Evolutionary conservation across 176 grass and related monocot species (phyloP).

Genomic region (barley (Hordeum vulgare)): MorexV3_pseudomolecules_assembly NC_058523.1:480138951-480139450

Average conservation of each 20-base stretch:
- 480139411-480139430: too few relatives aligned
- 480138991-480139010: too few relatives aligned
- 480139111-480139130: conserved; percentile 35
- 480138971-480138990: too few relatives aligned
- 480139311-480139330: conserved; percentile 38
- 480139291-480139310: conserved; percentile 26
- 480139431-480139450: not conserved
- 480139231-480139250: not conserved
- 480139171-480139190: too few relatives aligned
- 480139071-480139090: not conserved
- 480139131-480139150: too few relatives aligned
- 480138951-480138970: too few relatives aligned
- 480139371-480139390: not conserved
- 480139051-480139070: too few relatives aligned
- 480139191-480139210: too few relatives aligned
- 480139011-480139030: too few relatives aligned
- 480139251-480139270: not conserved
- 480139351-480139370: not conserved
- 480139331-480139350: not conserved
- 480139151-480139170: too few relatives aligned
- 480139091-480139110: conserved; percentile 63
- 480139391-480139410: not conserved
- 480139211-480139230: too few relatives aligned
- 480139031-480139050: too few relatives aligned
- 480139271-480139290: conserved; percentile 53